Evolutionary conservation across 2,329 filamentous ascomycete species (phyloP).

Genomic region (Rutstroemia sp.): DNA sequence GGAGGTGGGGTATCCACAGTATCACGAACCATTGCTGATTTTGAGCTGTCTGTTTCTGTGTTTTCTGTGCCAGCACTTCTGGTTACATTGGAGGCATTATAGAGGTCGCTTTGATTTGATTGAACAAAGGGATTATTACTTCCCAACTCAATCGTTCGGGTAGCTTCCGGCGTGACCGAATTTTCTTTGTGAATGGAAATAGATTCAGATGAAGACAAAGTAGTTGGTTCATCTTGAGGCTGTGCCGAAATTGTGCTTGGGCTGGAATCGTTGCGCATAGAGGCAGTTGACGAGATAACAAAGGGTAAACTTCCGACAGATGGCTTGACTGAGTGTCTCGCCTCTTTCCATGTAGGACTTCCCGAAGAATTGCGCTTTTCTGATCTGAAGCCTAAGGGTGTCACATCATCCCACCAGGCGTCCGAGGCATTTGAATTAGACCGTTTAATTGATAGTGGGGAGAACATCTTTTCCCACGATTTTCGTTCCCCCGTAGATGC

Average conservation of each 20-base stretch:
- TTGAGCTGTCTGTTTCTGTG: neutral
- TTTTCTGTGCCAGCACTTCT: neutral
- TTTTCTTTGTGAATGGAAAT: constrained; percentile 14
- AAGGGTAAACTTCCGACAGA: constrained; percentile 22
- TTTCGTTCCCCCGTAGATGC: constrained; percentile 18
- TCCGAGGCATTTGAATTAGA: constrained; percentile 27
- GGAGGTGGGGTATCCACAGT: constrained; percentile 9
- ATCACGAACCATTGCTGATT: constrained; percentile 4
- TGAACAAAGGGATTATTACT: constrained; percentile 25
- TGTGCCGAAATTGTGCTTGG: neutral
- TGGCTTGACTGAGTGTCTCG: constrained; percentile 24
- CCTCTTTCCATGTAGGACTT: constrained; percentile 18
- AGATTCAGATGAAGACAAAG: neutral
- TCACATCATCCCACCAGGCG: constrained; percentile 33
- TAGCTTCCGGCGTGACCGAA: constrained; percentile 11
- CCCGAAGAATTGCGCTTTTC: constrained; percentile 14
- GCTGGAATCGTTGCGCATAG: constrained; percentile 3
- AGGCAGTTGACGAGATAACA: constrained; percentile 17
- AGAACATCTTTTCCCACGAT: constrained; percentile 30
- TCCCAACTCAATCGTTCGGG: constrained; percentile 11
- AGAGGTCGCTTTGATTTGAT: constrained; percentile 11
- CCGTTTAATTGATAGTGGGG: constrained; percentile 25
- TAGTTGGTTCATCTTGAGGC: neutral
- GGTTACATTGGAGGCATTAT: constrained; percentile 1
- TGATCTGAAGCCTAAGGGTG: constrained; percentile 10